Evolutionary conservation across 352 stramenopile genomes (phyloP).

Genomic region (Globisporangium emineosum): DNA sequence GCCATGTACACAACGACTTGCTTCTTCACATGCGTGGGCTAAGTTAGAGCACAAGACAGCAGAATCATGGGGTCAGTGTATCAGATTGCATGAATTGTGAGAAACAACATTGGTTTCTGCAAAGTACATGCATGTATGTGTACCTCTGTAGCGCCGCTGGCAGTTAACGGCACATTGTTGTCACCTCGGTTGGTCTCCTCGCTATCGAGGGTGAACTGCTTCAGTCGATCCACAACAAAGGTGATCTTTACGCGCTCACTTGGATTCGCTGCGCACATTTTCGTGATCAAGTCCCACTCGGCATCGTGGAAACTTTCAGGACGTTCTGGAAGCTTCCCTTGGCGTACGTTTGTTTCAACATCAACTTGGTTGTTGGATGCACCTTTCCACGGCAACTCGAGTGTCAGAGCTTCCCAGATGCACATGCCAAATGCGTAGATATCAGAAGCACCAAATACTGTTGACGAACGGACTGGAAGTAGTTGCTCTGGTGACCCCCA

Average conservation of each 20-base stretch:
- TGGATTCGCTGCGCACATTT: neutral
- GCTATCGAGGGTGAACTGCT: neutral
- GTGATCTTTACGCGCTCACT: neutral
- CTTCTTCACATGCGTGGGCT: neutral
- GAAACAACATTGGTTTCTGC: neutral
- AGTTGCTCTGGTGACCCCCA: conserved; percentile 2
- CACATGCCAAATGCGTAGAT: conserved; percentile 30
- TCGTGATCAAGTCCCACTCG: neutral
- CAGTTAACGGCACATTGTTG: neutral
- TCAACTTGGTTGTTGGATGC: neutral
- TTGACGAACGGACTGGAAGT: neutral
- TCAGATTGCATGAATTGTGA: neutral
- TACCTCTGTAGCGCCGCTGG: neutral
- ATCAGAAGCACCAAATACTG: conserved; percentile 12
- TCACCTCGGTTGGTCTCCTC: neutral
- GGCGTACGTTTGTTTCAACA: neutral
- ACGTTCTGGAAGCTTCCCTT: neutral
- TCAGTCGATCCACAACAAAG: neutral
- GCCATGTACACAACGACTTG: neutral
- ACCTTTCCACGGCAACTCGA: neutral
- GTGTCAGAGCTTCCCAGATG: conserved; percentile 14
- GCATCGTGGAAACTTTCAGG: neutral
- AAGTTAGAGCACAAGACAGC: neutral
- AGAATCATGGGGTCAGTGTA: neutral
- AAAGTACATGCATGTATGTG: neutral